Evolutionary conservation across 352 stramenopile species (phyloP).

Genomic region (Phytophthora melonis): DNA sequence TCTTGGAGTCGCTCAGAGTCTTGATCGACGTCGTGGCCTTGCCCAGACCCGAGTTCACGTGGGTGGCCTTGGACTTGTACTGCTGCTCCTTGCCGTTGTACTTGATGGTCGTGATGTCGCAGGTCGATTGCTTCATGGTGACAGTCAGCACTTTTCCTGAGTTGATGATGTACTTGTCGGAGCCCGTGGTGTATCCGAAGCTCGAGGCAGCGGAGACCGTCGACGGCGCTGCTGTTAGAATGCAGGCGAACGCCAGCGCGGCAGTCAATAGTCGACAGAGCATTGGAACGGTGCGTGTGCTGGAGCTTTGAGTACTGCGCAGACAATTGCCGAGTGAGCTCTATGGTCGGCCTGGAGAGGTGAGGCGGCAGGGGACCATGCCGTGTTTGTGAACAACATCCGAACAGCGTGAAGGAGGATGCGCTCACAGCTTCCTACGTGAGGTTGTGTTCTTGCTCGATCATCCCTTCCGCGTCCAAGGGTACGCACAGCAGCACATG

Average conservation of each 20-base stretch:
- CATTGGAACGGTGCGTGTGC: slow-evolving; percentile 11
- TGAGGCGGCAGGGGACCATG: background rate
- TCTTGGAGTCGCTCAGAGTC: slow-evolving; percentile 38
- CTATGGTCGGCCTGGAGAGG: background rate
- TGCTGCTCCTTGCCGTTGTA: slow-evolving; percentile 54
- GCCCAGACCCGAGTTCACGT: slow-evolving; percentile 57
- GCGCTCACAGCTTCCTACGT: slow-evolving; percentile 5
- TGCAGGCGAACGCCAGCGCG: slow-evolving; percentile 1
- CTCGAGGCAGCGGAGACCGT: slow-evolving; percentile 30
- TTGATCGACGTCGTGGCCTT: slow-evolving; percentile 42
- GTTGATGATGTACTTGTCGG: slow-evolving; percentile 51
- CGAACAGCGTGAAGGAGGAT: slow-evolving; percentile 30
- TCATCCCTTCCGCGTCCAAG: background rate
- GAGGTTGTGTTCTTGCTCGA: slow-evolving; percentile 4
- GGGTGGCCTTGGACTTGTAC: slow-evolving; percentile 51
- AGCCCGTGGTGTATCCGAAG: slow-evolving; percentile 46
- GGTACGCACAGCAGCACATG: background rate
- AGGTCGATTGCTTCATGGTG: slow-evolving; percentile 55
- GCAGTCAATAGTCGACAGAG: slow-evolving; percentile 12
- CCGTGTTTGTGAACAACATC: slow-evolving; percentile 10
- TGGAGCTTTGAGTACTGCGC: slow-evolving; percentile 7
- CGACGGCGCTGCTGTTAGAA: slow-evolving; percentile 11
- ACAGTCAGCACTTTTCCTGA: slow-evolving; percentile 42
- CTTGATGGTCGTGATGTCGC: slow-evolving; percentile 52
- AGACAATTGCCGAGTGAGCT: slow-evolving; percentile 29